phyloP scores from a whole-genome alignment of 805 yeast species.

The Kazachstania africana region DNA sequence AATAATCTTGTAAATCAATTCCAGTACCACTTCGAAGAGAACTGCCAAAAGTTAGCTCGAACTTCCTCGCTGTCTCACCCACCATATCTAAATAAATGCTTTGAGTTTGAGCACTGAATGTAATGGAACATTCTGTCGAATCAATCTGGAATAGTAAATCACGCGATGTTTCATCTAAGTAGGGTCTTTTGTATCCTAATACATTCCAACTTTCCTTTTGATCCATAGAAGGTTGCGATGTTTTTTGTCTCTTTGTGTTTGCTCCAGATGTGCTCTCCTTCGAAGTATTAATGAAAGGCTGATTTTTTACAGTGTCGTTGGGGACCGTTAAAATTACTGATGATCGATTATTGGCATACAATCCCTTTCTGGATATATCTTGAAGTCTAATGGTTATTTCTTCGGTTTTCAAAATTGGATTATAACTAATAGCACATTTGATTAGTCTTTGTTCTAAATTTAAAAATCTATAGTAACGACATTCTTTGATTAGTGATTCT shows the following conservation, averaged over 20 bases:
- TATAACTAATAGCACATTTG: constrained; percentile 36
- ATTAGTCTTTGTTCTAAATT: constrained; percentile 63
- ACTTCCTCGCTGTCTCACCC: constrained; percentile 9
- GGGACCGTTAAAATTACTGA: not conserved
- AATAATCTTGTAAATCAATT: too few relatives aligned
- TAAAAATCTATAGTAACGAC: constrained; percentile 63
- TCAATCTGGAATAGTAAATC: constrained; percentile 34
- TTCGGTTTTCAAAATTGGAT: constrained; percentile 39
- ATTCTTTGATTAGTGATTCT: constrained; percentile 48
- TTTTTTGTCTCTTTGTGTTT: constrained; percentile 1
- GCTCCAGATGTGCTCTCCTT: not conserved
- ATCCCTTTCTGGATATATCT: constrained; percentile 35
- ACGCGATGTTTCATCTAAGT: constrained; percentile 29
- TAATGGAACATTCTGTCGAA: constrained; percentile 18
- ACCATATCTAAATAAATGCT: constrained; percentile 13
- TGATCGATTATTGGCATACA: constrained; percentile 4
- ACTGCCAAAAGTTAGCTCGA: constrained; percentile 12
- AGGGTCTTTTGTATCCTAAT: constrained; percentile 36
- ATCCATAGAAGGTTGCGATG: not conserved
- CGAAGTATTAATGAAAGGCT: not conserved
- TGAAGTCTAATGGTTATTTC: constrained; percentile 45
- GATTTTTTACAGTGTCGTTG: not conserved
- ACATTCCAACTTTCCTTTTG: constrained; percentile 4
- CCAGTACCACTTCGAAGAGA: too few relatives aligned
- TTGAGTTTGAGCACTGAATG: constrained; percentile 24